Percentiles rank a stretch among this genome's conserved stretches.
Evolutionary conservation across 768 basidiomycete species (phyloP).

Genomic region (Lepiota venenata): DNA sequence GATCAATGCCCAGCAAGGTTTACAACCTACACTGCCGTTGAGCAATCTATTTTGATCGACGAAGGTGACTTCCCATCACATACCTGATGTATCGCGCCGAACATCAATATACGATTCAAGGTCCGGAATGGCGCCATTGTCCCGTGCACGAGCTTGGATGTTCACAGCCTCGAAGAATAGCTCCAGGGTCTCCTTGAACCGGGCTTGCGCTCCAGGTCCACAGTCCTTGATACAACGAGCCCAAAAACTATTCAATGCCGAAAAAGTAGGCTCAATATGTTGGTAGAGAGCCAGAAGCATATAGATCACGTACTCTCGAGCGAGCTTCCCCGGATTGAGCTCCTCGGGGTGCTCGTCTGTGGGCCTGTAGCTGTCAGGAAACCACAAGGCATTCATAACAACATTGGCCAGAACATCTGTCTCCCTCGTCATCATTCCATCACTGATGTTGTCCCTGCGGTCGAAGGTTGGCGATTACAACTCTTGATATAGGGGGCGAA

Average conservation of each 20-base stretch:
- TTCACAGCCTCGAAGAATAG: slow-evolving; percentile 69
- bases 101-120: slow-evolving; percentile 72
- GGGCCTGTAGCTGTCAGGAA: slow-evolving; percentile 49
- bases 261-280: slow-evolving; percentile 1
- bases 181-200: slow-evolving; percentile 68
- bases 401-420: slow-evolving; percentile 56
- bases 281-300: slow-evolving; percentile 6
- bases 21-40: slow-evolving; percentile 41
- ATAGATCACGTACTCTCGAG: slow-evolving; percentile 54
- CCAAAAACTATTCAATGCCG: slow-evolving; percentile 53
- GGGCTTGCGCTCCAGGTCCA: slow-evolving; percentile 53
- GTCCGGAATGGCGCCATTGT: slow-evolving; percentile 52
- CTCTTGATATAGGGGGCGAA: slow-evolving; percentile 12
- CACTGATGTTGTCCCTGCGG: slow-evolving; percentile 66
- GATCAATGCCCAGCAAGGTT: slow-evolving; percentile 73
- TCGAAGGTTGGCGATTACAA: slow-evolving; percentile 11
- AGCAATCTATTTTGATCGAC: neutral
- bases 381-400: slow-evolving; percentile 71
- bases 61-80: slow-evolving; percentile 10
- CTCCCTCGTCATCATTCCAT: slow-evolving; percentile 69
- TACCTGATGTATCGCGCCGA: slow-evolving; percentile 71
- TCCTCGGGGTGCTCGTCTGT: slow-evolving; percentile 42
- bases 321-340: slow-evolving; percentile 57
- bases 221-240: slow-evolving; percentile 55
- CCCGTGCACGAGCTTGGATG: slow-evolving; percentile 58